Conservation (phyloP, 2,329 filamentous ascomycete species). For the Fusarium decemcellulare region DNA sequence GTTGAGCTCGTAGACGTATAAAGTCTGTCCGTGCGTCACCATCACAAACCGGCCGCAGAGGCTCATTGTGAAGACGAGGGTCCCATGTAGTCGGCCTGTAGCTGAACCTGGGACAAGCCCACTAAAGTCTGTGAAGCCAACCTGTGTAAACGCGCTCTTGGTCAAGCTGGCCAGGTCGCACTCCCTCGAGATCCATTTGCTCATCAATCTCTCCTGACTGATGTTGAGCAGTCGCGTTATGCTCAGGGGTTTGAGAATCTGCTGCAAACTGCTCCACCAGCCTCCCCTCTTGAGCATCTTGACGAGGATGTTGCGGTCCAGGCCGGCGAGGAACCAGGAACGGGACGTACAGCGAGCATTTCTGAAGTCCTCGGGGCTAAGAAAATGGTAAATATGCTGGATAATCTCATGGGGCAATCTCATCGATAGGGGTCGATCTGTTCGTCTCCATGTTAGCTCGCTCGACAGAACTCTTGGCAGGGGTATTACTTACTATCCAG, state of each 20-base stretch:
- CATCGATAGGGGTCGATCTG: slow-evolving; percentile 43
- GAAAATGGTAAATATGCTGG: slow-evolving; percentile 52
- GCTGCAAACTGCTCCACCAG: slow-evolving; percentile 60
- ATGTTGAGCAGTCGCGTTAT: slow-evolving; percentile 25
- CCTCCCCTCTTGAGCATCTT: slow-evolving; percentile 69
- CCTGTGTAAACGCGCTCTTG: slow-evolving; percentile 49
- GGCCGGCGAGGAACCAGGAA: slow-evolving; percentile 70
- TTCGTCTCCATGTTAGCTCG: neutral
- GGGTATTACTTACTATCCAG: slow-evolving; percentile 18
- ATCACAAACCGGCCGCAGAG: slow-evolving; percentile 71
- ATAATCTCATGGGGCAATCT: slow-evolving; percentile 54
- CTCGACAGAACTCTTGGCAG: neutral
- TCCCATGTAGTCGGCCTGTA: slow-evolving; percentile 43
- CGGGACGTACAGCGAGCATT: slow-evolving; percentile 72
- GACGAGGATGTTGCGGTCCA: slow-evolving; percentile 65
- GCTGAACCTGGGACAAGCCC: slow-evolving; percentile 46
- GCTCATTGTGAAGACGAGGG: slow-evolving; percentile 65
- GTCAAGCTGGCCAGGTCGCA: slow-evolving; percentile 45
- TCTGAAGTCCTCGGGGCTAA: slow-evolving; percentile 65
- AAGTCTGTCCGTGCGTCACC: slow-evolving; percentile 65
- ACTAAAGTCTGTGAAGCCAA: slow-evolving; percentile 55
- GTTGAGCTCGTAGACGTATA: slow-evolving; percentile 68
- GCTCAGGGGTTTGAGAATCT: slow-evolving; percentile 43
- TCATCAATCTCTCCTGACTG: slow-evolving; percentile 53
- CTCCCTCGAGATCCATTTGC: slow-evolving; percentile 59